These are phyloP conservation scores for Protomyces gravidus DNA, from an alignment of 1,139 yeast species.

Conservation along the genomic window DNA sequence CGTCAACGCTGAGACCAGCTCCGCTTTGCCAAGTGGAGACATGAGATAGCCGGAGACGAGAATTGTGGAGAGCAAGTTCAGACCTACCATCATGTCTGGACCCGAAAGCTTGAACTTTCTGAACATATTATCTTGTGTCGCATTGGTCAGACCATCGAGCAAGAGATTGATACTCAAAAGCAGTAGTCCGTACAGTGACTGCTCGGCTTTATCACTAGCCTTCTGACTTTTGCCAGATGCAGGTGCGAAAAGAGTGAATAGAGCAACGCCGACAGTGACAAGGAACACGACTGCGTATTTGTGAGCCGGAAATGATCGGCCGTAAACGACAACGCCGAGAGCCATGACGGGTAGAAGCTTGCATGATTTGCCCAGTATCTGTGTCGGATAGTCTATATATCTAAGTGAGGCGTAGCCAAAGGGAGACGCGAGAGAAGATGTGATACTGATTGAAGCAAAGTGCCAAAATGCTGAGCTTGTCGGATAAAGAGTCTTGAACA, in stretches of 20 bases:
- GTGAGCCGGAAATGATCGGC: conserved; percentile 65
- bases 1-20: conserved; percentile 43
- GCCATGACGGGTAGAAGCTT: conserved; percentile 88
- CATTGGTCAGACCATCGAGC: conserved; percentile 86
- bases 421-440: conserved; percentile 80
- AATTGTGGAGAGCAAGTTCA: conserved; percentile 57
- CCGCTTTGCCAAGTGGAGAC: conserved; percentile 36
- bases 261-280: conserved; percentile 75
- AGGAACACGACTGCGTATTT: conserved; percentile 71
- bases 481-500: conserved; percentile 36
- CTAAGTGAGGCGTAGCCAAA: conserved; percentile 67
- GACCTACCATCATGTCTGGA: conserved; percentile 78
- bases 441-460: conserved; percentile 61
- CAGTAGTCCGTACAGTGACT: conserved; percentile 52
- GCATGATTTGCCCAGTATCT: conserved; percentile 84
- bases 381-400: conserved; percentile 82
- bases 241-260: conserved; percentile 58
- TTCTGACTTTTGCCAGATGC: conserved; percentile 33
- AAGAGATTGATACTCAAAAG: conserved; percentile 62
- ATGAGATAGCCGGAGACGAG: conserved; percentile 45
- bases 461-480: conserved; percentile 42
- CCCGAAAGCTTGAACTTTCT: conserved; percentile 56
- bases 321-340: conserved; percentile 69
- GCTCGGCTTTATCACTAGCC: conserved; percentile 39
- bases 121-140: conserved; percentile 85